These are phyloP conservation scores for Bocquillonia castaneifolia DNA, from an alignment of 441 rosid species.

Conservation along the genomic window DNA sequence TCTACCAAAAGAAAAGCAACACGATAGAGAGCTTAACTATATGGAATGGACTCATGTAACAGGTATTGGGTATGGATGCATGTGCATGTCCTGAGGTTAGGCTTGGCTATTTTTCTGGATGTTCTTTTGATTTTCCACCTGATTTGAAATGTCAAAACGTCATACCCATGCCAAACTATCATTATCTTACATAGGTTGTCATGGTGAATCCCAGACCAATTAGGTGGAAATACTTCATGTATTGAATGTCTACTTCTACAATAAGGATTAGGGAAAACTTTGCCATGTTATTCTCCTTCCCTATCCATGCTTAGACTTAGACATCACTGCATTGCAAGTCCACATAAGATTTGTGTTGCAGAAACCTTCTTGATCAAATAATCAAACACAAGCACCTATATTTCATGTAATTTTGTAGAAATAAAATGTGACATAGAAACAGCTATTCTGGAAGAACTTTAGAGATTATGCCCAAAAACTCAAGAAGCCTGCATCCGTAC, in stretches of 20 bases:
- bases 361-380: neutral
- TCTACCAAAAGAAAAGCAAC: neutral
- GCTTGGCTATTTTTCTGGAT: neutral
- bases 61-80: neutral
- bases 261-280: neutral
- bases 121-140: neutral
- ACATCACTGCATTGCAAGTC: neutral
- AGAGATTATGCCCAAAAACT: neutral
- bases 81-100: neutral
- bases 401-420: neutral
- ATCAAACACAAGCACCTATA: too few species aligned
- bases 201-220: neutral
- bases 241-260: neutral
- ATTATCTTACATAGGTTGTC: neutral
- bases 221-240: neutral
- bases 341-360: neutral
- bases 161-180: neutral
- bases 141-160: neutral
- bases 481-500: too few species aligned
- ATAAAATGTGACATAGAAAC: constrained; percentile 1
- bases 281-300: neutral
- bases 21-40: constrained; percentile 10
- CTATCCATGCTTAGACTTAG: constrained; percentile 1
- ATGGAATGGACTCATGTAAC: neutral
- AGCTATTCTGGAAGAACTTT: neutral